Evolutionary conservation across 2,329 filamentous ascomycete genomes (phyloP), one percentile per base, ranked within the genome.

Genomic region (Cercospora nicotianae): DNA sequence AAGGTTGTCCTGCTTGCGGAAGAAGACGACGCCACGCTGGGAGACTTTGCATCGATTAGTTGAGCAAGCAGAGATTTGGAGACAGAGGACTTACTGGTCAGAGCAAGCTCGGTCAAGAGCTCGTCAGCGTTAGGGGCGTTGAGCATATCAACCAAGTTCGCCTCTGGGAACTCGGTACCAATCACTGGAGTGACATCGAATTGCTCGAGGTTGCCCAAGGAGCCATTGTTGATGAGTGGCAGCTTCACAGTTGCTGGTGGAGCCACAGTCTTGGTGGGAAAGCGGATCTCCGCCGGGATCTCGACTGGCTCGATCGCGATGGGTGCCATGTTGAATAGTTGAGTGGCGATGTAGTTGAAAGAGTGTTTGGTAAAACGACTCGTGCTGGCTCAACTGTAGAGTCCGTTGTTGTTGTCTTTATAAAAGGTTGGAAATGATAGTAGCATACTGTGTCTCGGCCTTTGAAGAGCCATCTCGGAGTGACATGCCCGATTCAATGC

Each of bases 21-120:
- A 90, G 80, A 91, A 90, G 39, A 91, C 88, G 3, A 91, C 89
- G 9, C 89, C 89, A 0, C 89, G 86, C 67, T 87, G 85, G 1
- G 89, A 91, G 71, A 91, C 88, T 90, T 55, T 26, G 5, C 23
- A 55, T 55, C 13, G 48, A 55, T 55, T 23, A 28, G 48, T 28
- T 48, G 45, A 20, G 45, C 18, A 48, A 48, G 45, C n/a, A 48
- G n/a, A 20, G 18, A 48, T 20, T 48, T 10, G n/a, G 10, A 45
- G 23, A 10, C 20, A 18, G 18, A 7, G 65, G 3, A 55, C 51
- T 39, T 36, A 68, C 68, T 63, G 7, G 65, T 69, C 23, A 67
- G 63, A 12, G 69, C 69, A 2, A 71, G 59, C 20, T 71, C 69
- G 28, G 55, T 39, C 28, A 71, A 42, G 7, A 65, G 67, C 39